Evolutionary conservation across 2,329 filamentous ascomycete genomes (phyloP), one percentile per base, ranked within the genome.

Genomic region (Phaeophleospora eucalypticola): DNA sequence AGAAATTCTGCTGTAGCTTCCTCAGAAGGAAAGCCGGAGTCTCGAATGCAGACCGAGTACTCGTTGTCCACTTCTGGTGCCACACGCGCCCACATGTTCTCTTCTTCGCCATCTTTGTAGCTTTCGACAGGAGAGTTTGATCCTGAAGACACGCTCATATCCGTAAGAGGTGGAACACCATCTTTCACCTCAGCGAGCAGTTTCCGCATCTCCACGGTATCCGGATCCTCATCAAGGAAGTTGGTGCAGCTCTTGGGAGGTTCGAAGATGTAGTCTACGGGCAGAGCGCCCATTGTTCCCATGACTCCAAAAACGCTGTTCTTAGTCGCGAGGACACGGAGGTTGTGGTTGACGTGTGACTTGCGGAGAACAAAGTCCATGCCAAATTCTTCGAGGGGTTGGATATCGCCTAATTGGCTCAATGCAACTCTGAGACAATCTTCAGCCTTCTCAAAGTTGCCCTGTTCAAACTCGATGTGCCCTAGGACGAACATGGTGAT

Each of bases 401-500:
- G 49, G 8, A 50, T 33, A 2, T 41, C 42, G 8, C 47, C 43
- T n/a, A 63, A 36, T 3, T 35, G 36, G 10, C 48, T 35, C 20
- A 61, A 41, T 12, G 51, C 54, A 16, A 51, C 45, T 16, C 55
- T 49, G 18, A 64, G 56, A 45, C 57, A 56, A 17, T 52, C 50
- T 16, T 57, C 42, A 6, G 54, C 53, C 14, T 58, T 51, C 4
- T 48, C 39, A 8, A 52, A 41, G 15, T 59, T 43, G 1, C 52
- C 50, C 15, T 59, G 38, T 35, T 64, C 62, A 41, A 54, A 58
- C 21, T 60, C 49, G 16, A 63, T 45, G 12, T 64, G 44, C 17
- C 58, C 65, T 29, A 61, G 51, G n/a, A 67, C 38, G 40, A 57
- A 67, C 4, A 58, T 50, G 2, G 55, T 56, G 8, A 66, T 20